Evolutionary conservation across 192 early-diverging fungal genomes (phyloP).

Genomic region (Coemansia sp.): DNA sequence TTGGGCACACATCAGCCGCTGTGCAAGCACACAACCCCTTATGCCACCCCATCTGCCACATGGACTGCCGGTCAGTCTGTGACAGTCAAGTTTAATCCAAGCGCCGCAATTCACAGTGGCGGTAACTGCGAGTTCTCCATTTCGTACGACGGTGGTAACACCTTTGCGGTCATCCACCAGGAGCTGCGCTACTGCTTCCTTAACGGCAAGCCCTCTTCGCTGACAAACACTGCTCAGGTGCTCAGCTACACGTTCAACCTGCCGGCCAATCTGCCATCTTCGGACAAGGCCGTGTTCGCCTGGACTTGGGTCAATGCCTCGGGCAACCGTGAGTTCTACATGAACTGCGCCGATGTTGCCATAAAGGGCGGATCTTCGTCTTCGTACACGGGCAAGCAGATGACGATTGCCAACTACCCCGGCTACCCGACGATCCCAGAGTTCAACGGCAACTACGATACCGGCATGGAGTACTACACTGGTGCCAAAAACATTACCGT

Average conservation of each 20-base stretch:
- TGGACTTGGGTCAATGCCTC: too few species aligned
- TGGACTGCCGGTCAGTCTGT: conserved; percentile 40
- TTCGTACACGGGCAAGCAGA: conserved; percentile 35
- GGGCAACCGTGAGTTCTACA: too few species aligned
- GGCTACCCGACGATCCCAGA: conserved; percentile 55
- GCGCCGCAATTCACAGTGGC: conserved; percentile 42
- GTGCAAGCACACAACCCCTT: conserved; percentile 45
- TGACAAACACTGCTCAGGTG: conserved; percentile 19
- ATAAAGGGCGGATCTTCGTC: conserved; percentile 23
- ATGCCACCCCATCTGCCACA: conserved; percentile 25
- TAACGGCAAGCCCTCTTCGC: conserved; percentile 9
- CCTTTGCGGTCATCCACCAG: conserved; percentile 57
- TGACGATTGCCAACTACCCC: conserved; percentile 38
- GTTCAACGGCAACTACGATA: conserved; percentile 40
- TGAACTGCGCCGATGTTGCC: too few species aligned
- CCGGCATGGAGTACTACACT: conserved; percentile 33
- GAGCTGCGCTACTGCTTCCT: conserved; percentile 37
- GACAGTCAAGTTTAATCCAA: conserved; percentile 30
- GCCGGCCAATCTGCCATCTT: conserved; percentile 53
- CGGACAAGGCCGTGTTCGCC: conserved; percentile 55
- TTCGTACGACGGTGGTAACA: conserved; percentile 54
- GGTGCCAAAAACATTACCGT: conserved; percentile 29
- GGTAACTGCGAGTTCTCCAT: conserved; percentile 60
- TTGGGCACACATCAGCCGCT: conserved; percentile 7
- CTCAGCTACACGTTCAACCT: conserved; percentile 53